These are phyloP conservation scores for Saururus chinensis DNA, from an alignment of 164 flowering plant species.

Conservation along the genomic window DNA sequence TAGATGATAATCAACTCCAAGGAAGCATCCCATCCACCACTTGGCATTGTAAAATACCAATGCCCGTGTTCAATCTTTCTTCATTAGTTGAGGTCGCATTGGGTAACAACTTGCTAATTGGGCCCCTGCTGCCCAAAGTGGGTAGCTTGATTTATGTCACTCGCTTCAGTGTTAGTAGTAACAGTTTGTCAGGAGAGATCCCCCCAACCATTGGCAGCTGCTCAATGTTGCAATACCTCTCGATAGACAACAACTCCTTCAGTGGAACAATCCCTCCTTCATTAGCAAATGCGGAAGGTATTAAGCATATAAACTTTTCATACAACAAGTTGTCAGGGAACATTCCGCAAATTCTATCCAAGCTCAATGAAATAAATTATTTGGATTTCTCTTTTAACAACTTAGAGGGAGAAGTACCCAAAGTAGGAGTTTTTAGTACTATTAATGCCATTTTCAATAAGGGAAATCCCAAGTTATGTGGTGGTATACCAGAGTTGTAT, in stretches of 20 bases:
- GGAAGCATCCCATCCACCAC: slow-evolving; percentile 5
- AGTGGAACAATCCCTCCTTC: slow-evolving; percentile 19
- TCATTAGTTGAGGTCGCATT: slow-evolving; percentile 11
- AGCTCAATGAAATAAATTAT: not conserved
- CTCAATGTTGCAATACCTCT: slow-evolving; percentile 7
- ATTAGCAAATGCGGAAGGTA: slow-evolving; percentile 1
- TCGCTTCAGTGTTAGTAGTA: slow-evolving; percentile 13
- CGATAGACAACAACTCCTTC: slow-evolving; percentile 15
- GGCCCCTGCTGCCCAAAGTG: slow-evolving; percentile 20
- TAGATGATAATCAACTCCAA: not conserved
- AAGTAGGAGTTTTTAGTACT: slow-evolving; percentile 24
- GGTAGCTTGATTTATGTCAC: slow-evolving; percentile 18
- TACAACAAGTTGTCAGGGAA: slow-evolving; percentile 9
- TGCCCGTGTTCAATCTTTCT: slow-evolving; percentile 17
- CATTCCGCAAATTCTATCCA: slow-evolving; percentile 6
- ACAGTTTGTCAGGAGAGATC: slow-evolving; percentile 25
- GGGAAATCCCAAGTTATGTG: slow-evolving; percentile 32
- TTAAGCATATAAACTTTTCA: slow-evolving; percentile 11
- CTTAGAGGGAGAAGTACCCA: slow-evolving; percentile 35
- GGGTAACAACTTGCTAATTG: slow-evolving; percentile 18
- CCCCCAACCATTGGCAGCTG: slow-evolving; percentile 15
- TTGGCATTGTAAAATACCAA: slow-evolving; percentile 13
- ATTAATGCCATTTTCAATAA: slow-evolving; percentile 13
- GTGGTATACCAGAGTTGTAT: slow-evolving; percentile 18
- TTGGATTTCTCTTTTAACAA: slow-evolving; percentile 30